Evolutionary conservation across 768 basidiomycete species (phyloP), one percentile per base, ranked within the genome.

Genomic region (Dentipellis fragilis): DNA sequence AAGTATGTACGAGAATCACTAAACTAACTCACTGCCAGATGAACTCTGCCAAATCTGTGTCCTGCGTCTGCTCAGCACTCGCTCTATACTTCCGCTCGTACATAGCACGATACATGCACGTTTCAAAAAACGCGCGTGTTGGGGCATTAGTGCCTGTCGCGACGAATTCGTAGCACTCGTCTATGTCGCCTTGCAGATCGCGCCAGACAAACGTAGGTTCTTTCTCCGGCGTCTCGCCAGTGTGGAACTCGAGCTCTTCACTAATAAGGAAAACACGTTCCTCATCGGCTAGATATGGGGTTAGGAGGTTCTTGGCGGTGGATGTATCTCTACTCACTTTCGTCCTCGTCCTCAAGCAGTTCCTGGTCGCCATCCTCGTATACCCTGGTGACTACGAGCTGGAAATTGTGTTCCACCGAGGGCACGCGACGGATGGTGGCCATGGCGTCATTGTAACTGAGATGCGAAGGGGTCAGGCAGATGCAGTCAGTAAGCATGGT

Each of bases 311-410:
- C 36, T 2, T 51, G 1, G 21, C 14, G 21, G 29, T 42, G 21
- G 36, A 48, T 29, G 22, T 29, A 16, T 11, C 39, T 37, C 40
- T 21, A 72, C 82, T 62, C 60, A 87, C 87, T 87, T 73, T 89
- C 87, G 56, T 93, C 93, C 68, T 95, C 92, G 62, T 97, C 95
- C 64, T 96, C 93, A 16, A 97, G 72, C 42, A 97, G 69, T 64
- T 95, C 89, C 69, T 95, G 93, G 66, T 98, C 94, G 2, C 93
- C 96, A 59, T 98, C 95, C 62, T 98, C 93, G 65, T 90, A 98
- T 1, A 96, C 93, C 58, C 94, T 78, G n/a, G 93, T 96, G 54
- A 97, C 84, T 10, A 96, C 94, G 10, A 99, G 79, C 68, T 97
- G 89, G 67, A 86, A 90, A 70, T 82, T 84, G 76, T 83, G 89